Percentiles rank a stretch among this genome's conserved stretches.
Evolutionary conservation across 306 rosid genomes (phyloP).

Genomic region (Dryas alaskensis): DNA sequence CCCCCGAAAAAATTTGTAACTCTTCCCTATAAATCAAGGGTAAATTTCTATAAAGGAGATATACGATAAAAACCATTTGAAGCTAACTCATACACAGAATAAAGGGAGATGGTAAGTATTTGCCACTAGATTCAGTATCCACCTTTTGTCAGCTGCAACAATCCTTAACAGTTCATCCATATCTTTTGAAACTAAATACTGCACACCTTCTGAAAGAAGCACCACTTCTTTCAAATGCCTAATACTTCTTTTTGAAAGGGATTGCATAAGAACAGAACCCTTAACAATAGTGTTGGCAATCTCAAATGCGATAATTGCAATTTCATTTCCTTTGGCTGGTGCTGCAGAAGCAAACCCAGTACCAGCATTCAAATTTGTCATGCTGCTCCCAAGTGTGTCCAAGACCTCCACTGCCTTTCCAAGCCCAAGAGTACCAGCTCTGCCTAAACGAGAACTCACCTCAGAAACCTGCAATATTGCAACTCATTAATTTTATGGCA

Average conservation of each 20-base stretch:
- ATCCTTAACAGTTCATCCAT: slow-evolving; percentile 55
- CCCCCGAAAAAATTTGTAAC: slow-evolving; percentile 69
- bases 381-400: slow-evolving; percentile 94
- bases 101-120: slow-evolving; percentile 16
- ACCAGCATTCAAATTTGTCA: slow-evolving; percentile 65
- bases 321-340: slow-evolving; percentile 64
- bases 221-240: slow-evolving; percentile 65
- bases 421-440: slow-evolving; percentile 60
- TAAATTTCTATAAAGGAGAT: neutral
- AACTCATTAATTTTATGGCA: neutral
- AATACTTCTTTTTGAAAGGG: slow-evolving; percentile 57
- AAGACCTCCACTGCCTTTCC: slow-evolving; percentile 73
- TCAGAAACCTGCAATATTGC: slow-evolving; percentile 63
- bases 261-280: slow-evolving; percentile 70
- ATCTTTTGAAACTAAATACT: slow-evolving; percentile 68
- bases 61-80: neutral
- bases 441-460: slow-evolving; percentile 71
- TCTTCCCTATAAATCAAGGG: slow-evolving; percentile 55
- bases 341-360: slow-evolving; percentile 60
- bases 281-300: slow-evolving; percentile 84
- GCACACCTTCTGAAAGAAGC: slow-evolving; percentile 63
- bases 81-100: slow-evolving; percentile 18
- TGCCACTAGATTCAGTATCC: slow-evolving; percentile 20
- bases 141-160: slow-evolving; percentile 82
- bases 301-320: slow-evolving; percentile 74